A percentile compares a stretch with the other conserved stretches of the same genome.
Evolutionary conservation across 305 asterid genomes (phyloP).

Genomic region (Fraxinus xanthoxyloides): DNA sequence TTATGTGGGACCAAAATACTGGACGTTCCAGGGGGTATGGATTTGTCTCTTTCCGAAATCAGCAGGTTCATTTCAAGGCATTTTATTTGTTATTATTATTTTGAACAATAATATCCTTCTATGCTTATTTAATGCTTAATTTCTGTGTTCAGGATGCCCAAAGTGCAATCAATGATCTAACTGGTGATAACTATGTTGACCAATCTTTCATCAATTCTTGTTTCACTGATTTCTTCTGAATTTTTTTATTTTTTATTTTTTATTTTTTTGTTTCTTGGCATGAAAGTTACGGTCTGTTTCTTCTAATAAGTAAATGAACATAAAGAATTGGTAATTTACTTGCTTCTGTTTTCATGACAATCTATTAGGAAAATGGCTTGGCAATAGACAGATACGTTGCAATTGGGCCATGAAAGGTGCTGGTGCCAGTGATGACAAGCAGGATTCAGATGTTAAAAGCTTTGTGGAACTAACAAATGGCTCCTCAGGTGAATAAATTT

Average conservation of each 20-base stretch:
- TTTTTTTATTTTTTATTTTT: background rate
- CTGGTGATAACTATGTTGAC: slow-evolving; percentile 50
- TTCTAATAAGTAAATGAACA: background rate
- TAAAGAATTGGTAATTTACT: background rate
- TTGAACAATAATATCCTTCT: slow-evolving; percentile 1
- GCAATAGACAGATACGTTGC: slow-evolving; percentile 94
- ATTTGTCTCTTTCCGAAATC: slow-evolving; percentile 86
- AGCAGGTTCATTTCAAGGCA: slow-evolving; percentile 48
- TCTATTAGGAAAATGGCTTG: slow-evolving; percentile 82
- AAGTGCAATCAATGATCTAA: slow-evolving; percentile 79
- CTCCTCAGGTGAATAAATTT: slow-evolving; percentile 56
- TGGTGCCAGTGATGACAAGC: slow-evolving; percentile 59
- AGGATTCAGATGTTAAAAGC: slow-evolving; percentile 65
- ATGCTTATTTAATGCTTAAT: background rate
- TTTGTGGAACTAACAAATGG: slow-evolving; percentile 76
- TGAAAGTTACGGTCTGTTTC: background rate
- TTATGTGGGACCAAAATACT: slow-evolving; percentile 94
- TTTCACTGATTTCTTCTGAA: background rate
- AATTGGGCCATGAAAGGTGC: slow-evolving; percentile 59
- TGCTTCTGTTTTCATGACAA: slow-evolving; percentile 13
- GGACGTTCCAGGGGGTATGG: slow-evolving; percentile 98
- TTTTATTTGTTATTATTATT: slow-evolving; percentile 8
- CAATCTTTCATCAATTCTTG: background rate
- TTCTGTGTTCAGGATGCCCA: slow-evolving; percentile 73
- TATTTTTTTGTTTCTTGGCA: background rate